Evolutionary conservation across 1,284 basidiomycete genomes (phyloP).

Genomic region (Ceratobasidium sp.): DNA sequence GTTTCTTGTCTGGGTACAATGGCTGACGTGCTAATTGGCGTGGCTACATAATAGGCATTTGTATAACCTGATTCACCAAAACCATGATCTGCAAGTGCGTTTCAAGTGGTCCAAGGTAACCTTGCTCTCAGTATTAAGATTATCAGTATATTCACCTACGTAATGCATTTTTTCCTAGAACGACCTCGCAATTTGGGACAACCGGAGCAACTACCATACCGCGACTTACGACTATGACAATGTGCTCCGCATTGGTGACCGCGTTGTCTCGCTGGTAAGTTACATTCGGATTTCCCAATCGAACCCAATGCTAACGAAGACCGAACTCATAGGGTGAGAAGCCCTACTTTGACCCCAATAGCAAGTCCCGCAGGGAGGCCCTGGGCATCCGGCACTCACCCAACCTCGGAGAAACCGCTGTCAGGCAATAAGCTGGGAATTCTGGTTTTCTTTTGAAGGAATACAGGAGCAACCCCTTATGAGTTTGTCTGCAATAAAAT

Average conservation of each 20-base stretch:
- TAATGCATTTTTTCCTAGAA: slow-evolving; percentile 37
- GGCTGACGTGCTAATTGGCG: neutral
- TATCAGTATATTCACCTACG: neutral
- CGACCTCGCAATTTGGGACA: slow-evolving; percentile 55
- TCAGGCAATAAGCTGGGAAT: neutral
- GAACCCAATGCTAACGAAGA: neutral
- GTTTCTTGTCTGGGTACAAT: neutral
- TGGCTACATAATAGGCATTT: slow-evolving; percentile 48
- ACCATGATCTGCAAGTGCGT: slow-evolving; percentile 69
- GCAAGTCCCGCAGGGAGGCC: slow-evolving; percentile 56
- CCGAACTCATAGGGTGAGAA: slow-evolving; percentile 56
- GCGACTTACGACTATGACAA: slow-evolving; percentile 62
- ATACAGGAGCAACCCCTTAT: neutral
- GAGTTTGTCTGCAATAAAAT: neutral
- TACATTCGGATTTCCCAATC: slow-evolving; percentile 5
- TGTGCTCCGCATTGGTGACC: slow-evolving; percentile 59
- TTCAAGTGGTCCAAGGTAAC: slow-evolving; percentile 53
- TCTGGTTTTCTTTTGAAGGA: neutral
- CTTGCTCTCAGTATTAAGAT: neutral
- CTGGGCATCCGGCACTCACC: slow-evolving; percentile 45
- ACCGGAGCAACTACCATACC: slow-evolving; percentile 59
- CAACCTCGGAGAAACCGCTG: slow-evolving; percentile 15
- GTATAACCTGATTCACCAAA: slow-evolving; percentile 57
- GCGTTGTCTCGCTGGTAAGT: slow-evolving; percentile 57
- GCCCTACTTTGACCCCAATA: slow-evolving; percentile 64